Evolutionary conservation across 2,329 filamentous ascomycete species (phyloP), one percentile per base, ranked within the genome.

Genomic region (Talaromyces marneffei): DNA sequence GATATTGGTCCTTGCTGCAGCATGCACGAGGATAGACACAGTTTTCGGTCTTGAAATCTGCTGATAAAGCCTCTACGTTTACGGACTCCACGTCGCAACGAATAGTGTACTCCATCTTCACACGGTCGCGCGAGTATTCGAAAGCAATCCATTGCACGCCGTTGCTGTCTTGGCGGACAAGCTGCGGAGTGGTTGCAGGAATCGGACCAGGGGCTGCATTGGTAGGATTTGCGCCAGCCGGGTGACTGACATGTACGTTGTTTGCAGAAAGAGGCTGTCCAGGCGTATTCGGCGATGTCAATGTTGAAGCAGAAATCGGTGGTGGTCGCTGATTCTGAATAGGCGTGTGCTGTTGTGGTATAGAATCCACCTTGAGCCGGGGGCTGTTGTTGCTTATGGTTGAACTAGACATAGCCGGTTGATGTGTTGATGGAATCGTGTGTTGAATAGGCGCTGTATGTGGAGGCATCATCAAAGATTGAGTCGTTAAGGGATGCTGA

Each of bases 81-180:
- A 99, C 92, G 0, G 92, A 97, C 78, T 97, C 94, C 20, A 97
- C 94, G 69, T 97, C 94, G 74, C 94, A 97, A 57, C 94, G 88
- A 70, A 99, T 99, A 0, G 92, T 97, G 78, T 99, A 99, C 77
- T 97, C 92, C 92, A 97, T 96, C 85, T 99, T 99, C 67, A 97
- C 92, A 50, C 93, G 85, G 72, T 99, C 93, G 63, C 93, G 87
- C 10, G 93, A 97, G 74, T 99, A 99, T 75, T 99, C 94, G 65
- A 97, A 99, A 0, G 92, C 92, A 70, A 97, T 97, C 94, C 94
- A 97, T 75, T 97, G 94, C 6, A 97, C 93, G 8, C 94, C 94
- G 67, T 96, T 97, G 71, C 91, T 89, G 70, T 97, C 94, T 76
- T 97, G 93, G 66, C 92, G 83, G 25, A 97, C 93, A 8, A 97